These are phyloP conservation scores for Pseudopediastrum boryanum DNA, from an alignment of 139 green algal genomes.

Conservation along the genomic window DNA sequence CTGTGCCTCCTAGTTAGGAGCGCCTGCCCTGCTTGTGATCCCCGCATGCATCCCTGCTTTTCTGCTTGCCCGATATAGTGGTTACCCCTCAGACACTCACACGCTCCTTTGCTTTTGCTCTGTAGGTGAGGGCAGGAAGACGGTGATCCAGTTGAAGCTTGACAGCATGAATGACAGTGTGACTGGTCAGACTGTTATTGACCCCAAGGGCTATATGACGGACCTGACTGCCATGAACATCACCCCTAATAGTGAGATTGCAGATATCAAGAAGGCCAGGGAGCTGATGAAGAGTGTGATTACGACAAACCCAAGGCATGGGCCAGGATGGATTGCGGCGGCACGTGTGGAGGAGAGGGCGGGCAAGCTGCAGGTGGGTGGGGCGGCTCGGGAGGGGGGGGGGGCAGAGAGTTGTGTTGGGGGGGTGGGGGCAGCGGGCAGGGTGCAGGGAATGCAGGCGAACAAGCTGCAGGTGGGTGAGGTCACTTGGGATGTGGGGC, in stretches of 20 bases:
- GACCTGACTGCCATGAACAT: constrained; percentile 73
- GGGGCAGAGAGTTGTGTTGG: neutral
- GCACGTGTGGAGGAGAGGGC: constrained; percentile 75
- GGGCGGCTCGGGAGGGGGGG: constrained; percentile 4
- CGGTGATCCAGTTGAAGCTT: constrained; percentile 93
- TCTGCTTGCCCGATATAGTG: too few species aligned
- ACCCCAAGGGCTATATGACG: constrained; percentile 99
- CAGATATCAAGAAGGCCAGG: constrained; percentile 98
- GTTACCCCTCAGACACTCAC: neutral
- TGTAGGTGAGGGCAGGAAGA: constrained; percentile 78
- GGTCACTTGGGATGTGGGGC: neutral
- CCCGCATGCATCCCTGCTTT: too few species aligned
- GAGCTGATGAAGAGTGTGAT: constrained; percentile 97
- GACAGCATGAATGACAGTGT: constrained; percentile 93
- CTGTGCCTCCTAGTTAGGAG: too few species aligned
- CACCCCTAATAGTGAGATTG: constrained; percentile 76
- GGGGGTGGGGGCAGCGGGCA: too few species aligned
- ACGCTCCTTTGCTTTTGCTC: neutral
- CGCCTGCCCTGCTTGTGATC: too few species aligned
- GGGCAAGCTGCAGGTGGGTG: constrained; percentile 64
- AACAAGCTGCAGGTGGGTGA: constrained; percentile 64
- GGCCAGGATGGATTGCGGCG: constrained; percentile 96
- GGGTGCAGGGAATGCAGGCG: constrained; percentile 8
- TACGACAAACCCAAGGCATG: constrained; percentile 95
- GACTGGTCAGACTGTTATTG: constrained; percentile 93